These are phyloP conservation scores for Coemansia sp. DNA, from an alignment of 192 early-diverging fungal genomes.

Conservation along the genomic window DNA sequence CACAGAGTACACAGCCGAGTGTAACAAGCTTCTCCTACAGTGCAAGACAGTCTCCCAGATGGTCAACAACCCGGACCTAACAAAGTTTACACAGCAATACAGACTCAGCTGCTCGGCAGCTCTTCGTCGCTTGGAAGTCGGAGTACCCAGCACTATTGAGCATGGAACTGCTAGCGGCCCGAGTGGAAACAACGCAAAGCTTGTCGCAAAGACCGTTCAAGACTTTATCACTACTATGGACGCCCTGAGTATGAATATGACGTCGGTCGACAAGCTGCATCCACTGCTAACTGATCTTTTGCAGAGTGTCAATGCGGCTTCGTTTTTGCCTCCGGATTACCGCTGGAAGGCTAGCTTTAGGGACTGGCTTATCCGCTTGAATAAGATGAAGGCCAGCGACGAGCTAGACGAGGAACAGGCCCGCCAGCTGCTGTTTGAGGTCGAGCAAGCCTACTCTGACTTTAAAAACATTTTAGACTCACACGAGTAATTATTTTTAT, in stretches of 20 bases:
- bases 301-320: conserved; percentile 83
- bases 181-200: conserved; percentile 68
- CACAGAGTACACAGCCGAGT: conserved; percentile 89
- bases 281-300: conserved; percentile 84
- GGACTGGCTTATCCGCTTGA: conserved; percentile 88
- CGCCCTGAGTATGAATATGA: conserved; percentile 76
- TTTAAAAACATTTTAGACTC: conserved; percentile 62
- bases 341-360: conserved; percentile 81
- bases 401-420: conserved; percentile 82
- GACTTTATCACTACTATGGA: conserved; percentile 95
- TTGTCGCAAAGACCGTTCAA: conserved; percentile 78
- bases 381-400: conserved; percentile 93
- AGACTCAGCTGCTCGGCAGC: conserved; percentile 86
- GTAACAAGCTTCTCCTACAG: conserved; percentile 87
- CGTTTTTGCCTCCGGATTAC: conserved; percentile 74
- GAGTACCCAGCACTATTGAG: conserved; percentile 94
- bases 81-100: conserved; percentile 40
- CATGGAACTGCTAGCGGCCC: conserved; percentile 62
- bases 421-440: conserved; percentile 90
- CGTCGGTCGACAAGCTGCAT: conserved; percentile 90
- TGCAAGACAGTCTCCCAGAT: conserved; percentile 76
- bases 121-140: conserved; percentile 84
- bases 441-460: conserved; percentile 72
- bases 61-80: conserved; percentile 58
- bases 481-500: conserved; percentile 20